Base-by-base conservation (phyloP, 768 basidiomycete species). In the Trametes cingulata region DNA sequence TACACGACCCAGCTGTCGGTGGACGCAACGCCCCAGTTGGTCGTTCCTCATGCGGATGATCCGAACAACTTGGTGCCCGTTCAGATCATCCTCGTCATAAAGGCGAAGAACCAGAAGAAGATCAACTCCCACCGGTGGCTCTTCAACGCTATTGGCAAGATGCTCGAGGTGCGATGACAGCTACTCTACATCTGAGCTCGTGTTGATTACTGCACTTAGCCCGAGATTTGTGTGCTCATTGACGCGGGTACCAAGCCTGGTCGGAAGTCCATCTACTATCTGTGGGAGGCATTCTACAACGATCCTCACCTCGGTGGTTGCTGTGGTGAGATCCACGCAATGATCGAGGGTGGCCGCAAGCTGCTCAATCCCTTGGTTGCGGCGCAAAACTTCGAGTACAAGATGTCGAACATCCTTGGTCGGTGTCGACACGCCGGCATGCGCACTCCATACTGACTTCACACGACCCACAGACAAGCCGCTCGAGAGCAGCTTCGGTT, bases 171-270 rank as follows among this genome's bases (percentile, higher is more conserved):
- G 77, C 66, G 25, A 14, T 15, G 33, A 4, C 71, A 36, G 60
- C 40, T 68, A 55, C 56, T 43, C 6, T 47, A 14, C 13, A 25
- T 25, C 14, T 39, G 35, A 14, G 41, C 39, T 24, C n/a, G 13
- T 12, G 22, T 52, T 55, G 40, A 56, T 46, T 19, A 13, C 10
- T 47, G 41, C 42, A 64, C 67, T 9, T 66, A 96, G 85, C 95
- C 95, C 6, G 93, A 97, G 69, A 85, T 89, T 49, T 95, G 94
- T 73, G 89, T 96, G 61, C 82, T 98, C 33, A 84, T 98, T 63
- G 95, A 97, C 72, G 95, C 94, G 6, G 95, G 95, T 62, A 98
- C 95, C 6, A 98, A 97, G 73, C 95, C 95, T 1, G 95, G 94
- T 2, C 93, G 93, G 73, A 95, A 95, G 73, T 92, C 92, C 1